Evolutionary conservation across 2,329 filamentous ascomycete species (phyloP).

Genomic region (Zelopaecilomyces penicillatus): DNA sequence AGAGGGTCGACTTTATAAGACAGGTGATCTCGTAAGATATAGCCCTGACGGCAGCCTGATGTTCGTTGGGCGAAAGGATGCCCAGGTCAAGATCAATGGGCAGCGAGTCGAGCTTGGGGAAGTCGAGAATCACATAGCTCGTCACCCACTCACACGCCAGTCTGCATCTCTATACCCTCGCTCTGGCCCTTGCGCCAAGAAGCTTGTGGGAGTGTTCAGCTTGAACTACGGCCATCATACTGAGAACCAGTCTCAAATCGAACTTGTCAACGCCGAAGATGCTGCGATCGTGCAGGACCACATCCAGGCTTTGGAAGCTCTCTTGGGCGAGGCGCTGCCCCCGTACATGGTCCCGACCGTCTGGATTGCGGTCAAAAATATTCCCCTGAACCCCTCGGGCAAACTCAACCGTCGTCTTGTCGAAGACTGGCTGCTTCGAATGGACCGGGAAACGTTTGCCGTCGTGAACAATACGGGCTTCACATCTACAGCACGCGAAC

Average conservation of each 20-base stretch:
- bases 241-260: not conserved
- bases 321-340: not conserved
- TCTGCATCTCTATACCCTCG: not conserved
- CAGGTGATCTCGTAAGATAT: not conserved
- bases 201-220: constrained; percentile 2
- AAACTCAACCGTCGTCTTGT: not conserved
- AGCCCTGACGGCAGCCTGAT: not conserved
- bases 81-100: constrained; percentile 11
- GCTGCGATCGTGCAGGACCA: not conserved
- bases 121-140: not conserved
- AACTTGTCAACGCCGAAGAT: too few relatives aligned
- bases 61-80: not conserved
- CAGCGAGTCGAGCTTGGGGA: not conserved
- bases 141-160: too few relatives aligned
- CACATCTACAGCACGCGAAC: too few relatives aligned
- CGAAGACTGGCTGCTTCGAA: too few relatives aligned
- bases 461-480: too few relatives aligned
- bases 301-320: too few relatives aligned
- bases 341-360: constrained; percentile 4
- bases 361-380: constrained; percentile 1
- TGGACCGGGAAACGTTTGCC: too few relatives aligned
- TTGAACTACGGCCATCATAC: too few relatives aligned
- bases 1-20: not conserved
- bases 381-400: constrained; percentile 4
- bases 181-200: not conserved